phyloP scores from a whole-genome alignment of 257 asterid species.

The Solanum chiquidenum region DNA sequence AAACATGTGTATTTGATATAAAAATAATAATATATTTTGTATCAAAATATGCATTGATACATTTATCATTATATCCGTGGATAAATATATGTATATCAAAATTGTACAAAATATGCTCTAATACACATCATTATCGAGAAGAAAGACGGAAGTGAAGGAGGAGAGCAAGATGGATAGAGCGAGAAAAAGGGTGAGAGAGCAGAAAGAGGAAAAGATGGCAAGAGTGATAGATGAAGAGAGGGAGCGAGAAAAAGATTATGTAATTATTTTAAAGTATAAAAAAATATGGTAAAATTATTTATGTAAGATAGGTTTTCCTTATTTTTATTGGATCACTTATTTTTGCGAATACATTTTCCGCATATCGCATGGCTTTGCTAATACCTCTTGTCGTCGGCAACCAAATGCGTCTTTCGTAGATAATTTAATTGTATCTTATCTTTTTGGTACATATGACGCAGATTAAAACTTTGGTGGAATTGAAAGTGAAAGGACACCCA shows the following conservation, averaged over 20 bases:
- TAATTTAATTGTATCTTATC: neutral
- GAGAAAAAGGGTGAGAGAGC: too few relatives aligned
- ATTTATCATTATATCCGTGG: neutral
- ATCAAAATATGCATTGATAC: neutral
- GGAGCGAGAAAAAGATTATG: neutral
- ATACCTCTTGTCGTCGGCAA: neutral
- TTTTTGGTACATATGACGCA: neutral
- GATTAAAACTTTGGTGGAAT: neutral
- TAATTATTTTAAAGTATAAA: too few relatives aligned
- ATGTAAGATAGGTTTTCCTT: neutral
- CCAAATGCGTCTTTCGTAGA: neutral
- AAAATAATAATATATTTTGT: too few relatives aligned
- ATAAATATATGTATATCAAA: neutral
- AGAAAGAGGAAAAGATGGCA: neutral
- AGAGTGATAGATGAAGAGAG: too few relatives aligned
- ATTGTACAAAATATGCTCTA: too few relatives aligned
- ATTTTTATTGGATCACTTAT: neutral
- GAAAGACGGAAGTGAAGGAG: too few relatives aligned
- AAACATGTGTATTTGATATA: too few relatives aligned
- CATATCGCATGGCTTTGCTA: neutral
- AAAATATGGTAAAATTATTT: neutral
- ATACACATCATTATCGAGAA: too few relatives aligned
- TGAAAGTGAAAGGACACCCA: neutral
- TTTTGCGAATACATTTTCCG: too few relatives aligned
- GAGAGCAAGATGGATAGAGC: neutral